phyloP scores from a whole-genome alignment of 331 rosid genomes.

The Ulmus americana region DNA sequence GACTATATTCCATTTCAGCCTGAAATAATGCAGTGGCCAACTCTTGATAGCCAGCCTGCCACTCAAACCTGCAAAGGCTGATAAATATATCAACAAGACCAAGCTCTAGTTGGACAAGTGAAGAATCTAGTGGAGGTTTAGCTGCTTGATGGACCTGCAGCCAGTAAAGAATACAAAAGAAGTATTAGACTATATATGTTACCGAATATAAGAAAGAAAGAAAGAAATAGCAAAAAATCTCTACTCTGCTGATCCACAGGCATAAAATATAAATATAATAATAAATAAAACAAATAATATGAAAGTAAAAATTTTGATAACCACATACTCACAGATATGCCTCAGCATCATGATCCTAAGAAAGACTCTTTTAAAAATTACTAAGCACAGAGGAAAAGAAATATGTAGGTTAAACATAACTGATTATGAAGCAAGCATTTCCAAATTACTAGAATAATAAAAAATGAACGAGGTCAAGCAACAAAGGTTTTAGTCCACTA shows the following conservation, averaged over 20 bases:
- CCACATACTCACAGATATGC: not conserved
- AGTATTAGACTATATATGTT: not conserved
- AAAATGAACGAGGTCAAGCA: no score
- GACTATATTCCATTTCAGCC: constrained; percentile 89
- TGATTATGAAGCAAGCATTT: no score
- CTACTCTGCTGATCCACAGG: not conserved
- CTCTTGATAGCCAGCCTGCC: constrained; percentile 94
- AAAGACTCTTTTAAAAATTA: no score
- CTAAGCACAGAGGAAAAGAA: no score
- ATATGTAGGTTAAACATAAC: no score
- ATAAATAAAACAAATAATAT: no score
- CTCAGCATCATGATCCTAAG: not conserved
- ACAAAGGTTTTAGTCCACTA: no score
- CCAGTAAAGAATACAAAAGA: constrained; percentile 8
- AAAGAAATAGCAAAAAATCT: not conserved
- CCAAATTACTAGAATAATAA: no score
- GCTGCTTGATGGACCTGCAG: constrained; percentile 49
- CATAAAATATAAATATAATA: no score
- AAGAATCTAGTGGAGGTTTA: constrained; percentile 42
- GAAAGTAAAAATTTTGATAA: no score
- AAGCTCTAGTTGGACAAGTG: constrained; percentile 65
- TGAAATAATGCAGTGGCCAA: constrained; percentile 85
- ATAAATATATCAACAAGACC: constrained; percentile 87
- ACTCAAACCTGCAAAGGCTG: constrained; percentile 80
- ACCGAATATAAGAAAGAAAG: not conserved